Percentiles rank a stretch among this genome's conserved stretches.
Conservation (phyloP, 305 asterid genomes). For the Fraxinus baroniana region DNA sequence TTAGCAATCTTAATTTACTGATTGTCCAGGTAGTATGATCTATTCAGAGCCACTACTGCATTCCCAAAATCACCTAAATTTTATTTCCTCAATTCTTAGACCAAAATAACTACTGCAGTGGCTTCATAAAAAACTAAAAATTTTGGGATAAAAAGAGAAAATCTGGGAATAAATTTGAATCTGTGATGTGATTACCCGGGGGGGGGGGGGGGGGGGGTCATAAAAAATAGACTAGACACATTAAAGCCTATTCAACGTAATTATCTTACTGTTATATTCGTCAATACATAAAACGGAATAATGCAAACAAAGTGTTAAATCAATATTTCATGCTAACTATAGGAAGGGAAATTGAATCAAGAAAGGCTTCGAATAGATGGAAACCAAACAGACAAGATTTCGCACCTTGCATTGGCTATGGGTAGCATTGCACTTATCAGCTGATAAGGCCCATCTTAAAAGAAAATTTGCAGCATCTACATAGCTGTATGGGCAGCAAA, state of each 20-base stretch:
- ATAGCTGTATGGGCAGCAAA: conserved; percentile 50
- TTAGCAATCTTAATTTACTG: background rate
- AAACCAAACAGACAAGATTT: conserved; percentile 17
- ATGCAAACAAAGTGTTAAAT: background rate
- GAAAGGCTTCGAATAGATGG: conserved; percentile 7
- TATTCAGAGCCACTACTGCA: background rate
- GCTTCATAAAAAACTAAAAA: background rate
- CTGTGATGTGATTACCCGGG: background rate
- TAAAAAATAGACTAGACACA: background rate
- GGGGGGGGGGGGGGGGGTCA: too few relatives aligned
- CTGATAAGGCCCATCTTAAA: conserved; percentile 73
- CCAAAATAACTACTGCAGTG: background rate
- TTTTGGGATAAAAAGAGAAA: background rate
- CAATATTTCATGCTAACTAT: background rate
- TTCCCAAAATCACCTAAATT: background rate
- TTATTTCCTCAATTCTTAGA: background rate
- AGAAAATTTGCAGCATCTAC: conserved; percentile 78
- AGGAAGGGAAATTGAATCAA: conserved; percentile 1
- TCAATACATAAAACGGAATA: background rate
- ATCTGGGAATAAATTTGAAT: background rate
- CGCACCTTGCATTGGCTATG: conserved; percentile 95
- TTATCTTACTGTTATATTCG: background rate
- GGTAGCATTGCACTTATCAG: conserved; percentile 79
- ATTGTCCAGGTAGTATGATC: conserved; percentile 2
- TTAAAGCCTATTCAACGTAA: background rate